phyloP scores from a whole-genome alignment of 345 rosid genomes.

The Kernera saxatilis region DNA sequence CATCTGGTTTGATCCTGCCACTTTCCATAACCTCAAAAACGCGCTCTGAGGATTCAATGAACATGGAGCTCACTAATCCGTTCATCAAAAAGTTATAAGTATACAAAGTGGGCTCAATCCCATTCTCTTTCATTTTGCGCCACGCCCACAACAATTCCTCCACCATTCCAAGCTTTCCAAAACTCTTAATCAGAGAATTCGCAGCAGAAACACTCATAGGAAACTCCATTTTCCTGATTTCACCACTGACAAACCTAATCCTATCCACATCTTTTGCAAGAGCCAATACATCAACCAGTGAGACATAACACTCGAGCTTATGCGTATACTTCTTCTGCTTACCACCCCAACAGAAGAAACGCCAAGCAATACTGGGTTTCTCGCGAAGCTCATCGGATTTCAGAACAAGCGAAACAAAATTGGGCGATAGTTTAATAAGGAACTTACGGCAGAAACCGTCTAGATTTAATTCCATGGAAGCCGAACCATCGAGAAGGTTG shows the following conservation, averaged over 20 bases:
- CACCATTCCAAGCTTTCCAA: conserved; percentile 83
- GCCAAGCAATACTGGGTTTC: conserved; percentile 45
- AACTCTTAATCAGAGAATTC: conserved; percentile 70
- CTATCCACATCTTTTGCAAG: conserved; percentile 39
- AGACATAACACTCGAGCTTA: conserved; percentile 62
- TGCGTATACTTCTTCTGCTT: conserved; percentile 70
- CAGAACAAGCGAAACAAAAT: conserved; percentile 57
- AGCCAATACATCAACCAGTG: conserved; percentile 57
- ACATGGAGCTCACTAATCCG: conserved; percentile 66
- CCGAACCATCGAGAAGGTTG: conserved; percentile 59
- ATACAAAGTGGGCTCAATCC: conserved; percentile 68
- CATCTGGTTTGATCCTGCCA: conserved; percentile 60
- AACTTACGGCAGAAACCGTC: conserved; percentile 52
- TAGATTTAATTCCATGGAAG: conserved; percentile 59
- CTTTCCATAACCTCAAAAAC: conserved; percentile 77
- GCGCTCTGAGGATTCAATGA: conserved; percentile 65
- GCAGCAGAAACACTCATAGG: conserved; percentile 46
- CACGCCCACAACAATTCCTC: conserved; percentile 93
- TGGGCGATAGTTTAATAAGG: conserved; percentile 60
- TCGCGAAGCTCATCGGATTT: conserved; percentile 42
- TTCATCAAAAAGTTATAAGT: conserved; percentile 69
- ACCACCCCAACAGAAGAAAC: conserved; percentile 71
- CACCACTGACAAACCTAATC: conserved; percentile 41
- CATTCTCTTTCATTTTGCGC: conserved; percentile 84
- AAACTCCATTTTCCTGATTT: conserved; percentile 43